These are phyloP conservation scores for Termitomyces sp. DNA, from an alignment of 768 basidiomycete species.

Conservation along the genomic window DNA sequence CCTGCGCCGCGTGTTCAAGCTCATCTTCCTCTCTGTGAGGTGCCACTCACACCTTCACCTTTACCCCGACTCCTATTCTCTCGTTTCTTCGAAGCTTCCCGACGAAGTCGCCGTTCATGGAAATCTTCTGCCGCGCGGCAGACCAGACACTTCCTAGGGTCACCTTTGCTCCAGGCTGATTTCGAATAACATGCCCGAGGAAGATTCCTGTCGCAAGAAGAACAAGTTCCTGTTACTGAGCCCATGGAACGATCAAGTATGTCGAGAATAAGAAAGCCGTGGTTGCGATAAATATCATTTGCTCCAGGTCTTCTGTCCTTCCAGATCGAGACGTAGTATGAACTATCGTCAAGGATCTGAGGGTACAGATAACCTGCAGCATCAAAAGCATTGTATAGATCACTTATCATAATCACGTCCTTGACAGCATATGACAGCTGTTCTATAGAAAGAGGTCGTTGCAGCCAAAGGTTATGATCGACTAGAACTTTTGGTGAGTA, in stretches of 20 bases:
- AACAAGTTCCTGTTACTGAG: not conserved
- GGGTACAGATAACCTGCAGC: slow-evolving; percentile 2
- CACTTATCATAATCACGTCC: slow-evolving; percentile 7
- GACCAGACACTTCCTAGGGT: not conserved
- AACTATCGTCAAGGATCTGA: slow-evolving; percentile 2
- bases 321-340: slow-evolving; percentile 9
- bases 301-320: not conserved
- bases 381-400: not conserved
- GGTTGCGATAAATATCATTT: slow-evolving; percentile 1
- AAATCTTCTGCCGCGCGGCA: not conserved
- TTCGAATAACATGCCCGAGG: not conserved
- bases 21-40: not conserved
- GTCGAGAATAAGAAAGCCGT: slow-evolving; percentile 3
- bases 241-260: not conserved
- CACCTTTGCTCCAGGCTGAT: not conserved
- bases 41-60: not conserved
- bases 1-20: not conserved
- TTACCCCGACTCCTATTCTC: not conserved
- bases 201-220: not conserved
- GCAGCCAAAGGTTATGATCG: slow-evolving; percentile 6
- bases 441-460: not conserved
- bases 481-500: not conserved
- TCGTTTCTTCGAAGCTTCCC: not conserved
- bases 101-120: not conserved
- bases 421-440: slow-evolving; percentile 1